Evolutionary conservation across 1,139 yeast genomes (phyloP), one percentile per base, ranked within the genome.

Genomic region (Blastobotrys persicus): DNA sequence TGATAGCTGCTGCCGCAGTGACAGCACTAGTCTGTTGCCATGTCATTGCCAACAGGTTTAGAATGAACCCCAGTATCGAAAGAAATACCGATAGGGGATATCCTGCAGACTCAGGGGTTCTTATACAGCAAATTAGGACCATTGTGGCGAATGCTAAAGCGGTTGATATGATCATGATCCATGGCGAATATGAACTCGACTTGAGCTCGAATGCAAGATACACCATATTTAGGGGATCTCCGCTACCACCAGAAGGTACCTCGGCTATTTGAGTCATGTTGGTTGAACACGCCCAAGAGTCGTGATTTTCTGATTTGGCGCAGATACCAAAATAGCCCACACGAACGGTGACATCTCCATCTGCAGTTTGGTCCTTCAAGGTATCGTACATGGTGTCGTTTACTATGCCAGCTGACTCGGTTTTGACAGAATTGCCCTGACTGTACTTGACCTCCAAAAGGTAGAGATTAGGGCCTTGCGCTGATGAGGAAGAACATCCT

Each of bases 301-400:
- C 49, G 14, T 48, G 48, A 18, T 47, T 41, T 13, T 51, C 46
- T 6, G 57, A 50, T 14, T 46, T 46, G 37, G 61, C 47, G 44
- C 66, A 62, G 19, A 60, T 49, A 9, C 63, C 62, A 51, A 62
- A 62, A 49, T 60, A 62, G 11, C 64, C 62, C 9, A 60, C 47
- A 7, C 64, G 52, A 2, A 61, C 55, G 3, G 45, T 49, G 6
- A 61, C 46, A 43, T 57, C 53, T 1, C 37, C 39, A 37, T 43
- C 37, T 28, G 44, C 39, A 20, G 47, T 55, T 43, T 50, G 41
- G 20, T 48, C 31, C 38, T 55, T 53, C 42, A 56, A 44, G 7
- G 47, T 48, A 14, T 51, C 46, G 43, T 53, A 55, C 12, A 63
- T 61, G 7, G 51, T 56, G 18, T 51, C 43, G 47, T 61, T 59